Evolutionary conservation across 768 basidiomycete species (phyloP).

Genomic region (Tylopilus sp.): DNA sequence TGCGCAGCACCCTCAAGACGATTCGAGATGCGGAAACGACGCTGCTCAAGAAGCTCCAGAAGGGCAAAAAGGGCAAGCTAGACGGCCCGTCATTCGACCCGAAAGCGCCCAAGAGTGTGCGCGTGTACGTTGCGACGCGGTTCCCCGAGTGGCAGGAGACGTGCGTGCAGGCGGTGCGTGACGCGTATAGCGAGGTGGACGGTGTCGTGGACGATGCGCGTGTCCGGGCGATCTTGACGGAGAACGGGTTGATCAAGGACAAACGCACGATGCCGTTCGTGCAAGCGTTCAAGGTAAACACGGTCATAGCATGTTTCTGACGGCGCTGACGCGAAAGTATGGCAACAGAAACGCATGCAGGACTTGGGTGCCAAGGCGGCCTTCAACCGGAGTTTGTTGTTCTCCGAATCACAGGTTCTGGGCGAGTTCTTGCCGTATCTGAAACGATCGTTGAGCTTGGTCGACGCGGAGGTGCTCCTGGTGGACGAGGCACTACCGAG

Average conservation of each 20-base stretch:
- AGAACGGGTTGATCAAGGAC: slow-evolving; percentile 86
- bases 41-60: slow-evolving; percentile 75
- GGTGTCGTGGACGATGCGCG: slow-evolving; percentile 80
- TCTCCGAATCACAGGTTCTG: slow-evolving; percentile 77
- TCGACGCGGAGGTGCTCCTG: slow-evolving; percentile 65
- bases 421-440: slow-evolving; percentile 73
- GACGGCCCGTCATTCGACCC: slow-evolving; percentile 67
- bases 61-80: slow-evolving; percentile 61
- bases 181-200: slow-evolving; percentile 53
- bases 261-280: slow-evolving; percentile 96
- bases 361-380: slow-evolving; percentile 73
- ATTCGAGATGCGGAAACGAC: slow-evolving; percentile 85
- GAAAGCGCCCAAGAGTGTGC: slow-evolving; percentile 77
- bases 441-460: slow-evolving; percentile 68
- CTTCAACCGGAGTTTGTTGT: slow-evolving; percentile 79
- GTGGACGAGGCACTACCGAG: slow-evolving; percentile 65
- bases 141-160: slow-evolving; percentile 95
- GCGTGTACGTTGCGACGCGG: slow-evolving; percentile 84
- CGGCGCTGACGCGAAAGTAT: not conserved
- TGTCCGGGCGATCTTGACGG: slow-evolving; percentile 62
- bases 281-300: slow-evolving; percentile 88
- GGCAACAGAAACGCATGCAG: slow-evolving; percentile 71
- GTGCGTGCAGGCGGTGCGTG: slow-evolving; percentile 73
- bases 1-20: slow-evolving; percentile 86
- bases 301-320: not conserved